Conservation (phyloP, 352 stramenopile genomes). For the Aphanomyces stellatus region DNA sequence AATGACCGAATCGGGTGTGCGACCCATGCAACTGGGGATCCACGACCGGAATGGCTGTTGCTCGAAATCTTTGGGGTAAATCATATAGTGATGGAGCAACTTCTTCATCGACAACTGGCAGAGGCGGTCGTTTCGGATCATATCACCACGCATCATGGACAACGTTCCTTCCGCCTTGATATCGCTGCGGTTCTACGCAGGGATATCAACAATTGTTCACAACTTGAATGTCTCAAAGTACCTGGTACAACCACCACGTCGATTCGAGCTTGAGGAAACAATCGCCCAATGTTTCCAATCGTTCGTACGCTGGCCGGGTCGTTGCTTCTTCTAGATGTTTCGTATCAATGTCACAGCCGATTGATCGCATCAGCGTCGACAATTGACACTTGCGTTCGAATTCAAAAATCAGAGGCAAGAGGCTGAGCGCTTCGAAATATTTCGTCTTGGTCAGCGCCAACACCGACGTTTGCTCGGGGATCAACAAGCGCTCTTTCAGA, state of each 20-base stretch:
- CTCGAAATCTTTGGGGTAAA: conserved; percentile 69
- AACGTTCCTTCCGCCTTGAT: conserved; percentile 62
- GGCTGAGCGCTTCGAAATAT: conserved; percentile 72
- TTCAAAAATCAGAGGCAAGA: conserved; percentile 78
- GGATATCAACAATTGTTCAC: background rate
- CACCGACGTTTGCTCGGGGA: conserved; percentile 61
- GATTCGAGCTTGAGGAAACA: conserved; percentile 83
- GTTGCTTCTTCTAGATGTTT: conserved; percentile 68
- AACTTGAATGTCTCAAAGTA: background rate
- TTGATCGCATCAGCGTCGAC: conserved; percentile 72
- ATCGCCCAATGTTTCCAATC: conserved; percentile 73
- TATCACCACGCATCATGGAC: conserved; percentile 66
- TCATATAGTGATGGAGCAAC: conserved; percentile 64
- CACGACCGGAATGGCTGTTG: conserved; percentile 76
- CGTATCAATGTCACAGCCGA: conserved; percentile 68
- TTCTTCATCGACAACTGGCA: conserved; percentile 56
- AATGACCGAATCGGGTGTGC: conserved; percentile 58
- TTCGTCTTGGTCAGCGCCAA: conserved; percentile 54
- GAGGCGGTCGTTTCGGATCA: conserved; percentile 79
- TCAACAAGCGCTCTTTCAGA: conserved; percentile 67
- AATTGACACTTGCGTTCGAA: conserved; percentile 86
- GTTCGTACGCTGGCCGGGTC: conserved; percentile 77
- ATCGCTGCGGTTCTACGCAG: conserved; percentile 37
- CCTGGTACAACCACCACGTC: conserved; percentile 75
- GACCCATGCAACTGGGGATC: conserved; percentile 84